Conservation (phyloP, 306 rosid genomes). For the Inga laurina region DNA sequence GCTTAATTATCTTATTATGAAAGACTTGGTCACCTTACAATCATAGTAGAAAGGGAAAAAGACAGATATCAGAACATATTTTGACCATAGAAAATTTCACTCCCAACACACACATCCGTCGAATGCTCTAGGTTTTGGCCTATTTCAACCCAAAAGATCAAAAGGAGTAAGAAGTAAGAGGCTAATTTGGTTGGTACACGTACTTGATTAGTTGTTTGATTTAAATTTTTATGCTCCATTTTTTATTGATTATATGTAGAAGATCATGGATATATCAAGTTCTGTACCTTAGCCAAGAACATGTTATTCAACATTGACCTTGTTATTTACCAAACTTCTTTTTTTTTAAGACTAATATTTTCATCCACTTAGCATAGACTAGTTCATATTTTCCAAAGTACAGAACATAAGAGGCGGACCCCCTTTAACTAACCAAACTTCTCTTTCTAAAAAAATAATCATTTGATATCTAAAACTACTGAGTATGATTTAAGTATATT, state of each 20-base stretch:
- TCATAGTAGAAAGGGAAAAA: not conserved
- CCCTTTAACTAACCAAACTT: not conserved
- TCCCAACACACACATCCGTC: not conserved
- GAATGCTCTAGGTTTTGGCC: conserved; percentile 7
- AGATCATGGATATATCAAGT: not conserved
- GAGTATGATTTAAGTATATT: not conserved
- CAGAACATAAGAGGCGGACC: not conserved
- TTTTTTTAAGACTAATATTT: not conserved
- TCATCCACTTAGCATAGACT: not conserved
- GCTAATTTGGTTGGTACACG: not conserved
- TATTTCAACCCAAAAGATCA: not conserved
- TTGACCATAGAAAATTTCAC: not conserved
- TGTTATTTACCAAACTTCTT: not conserved
- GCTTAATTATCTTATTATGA: not conserved
- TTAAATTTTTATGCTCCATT: not conserved
- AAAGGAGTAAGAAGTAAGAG: conserved; percentile 2
- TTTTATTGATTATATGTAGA: not conserved
- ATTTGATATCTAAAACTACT: not conserved
- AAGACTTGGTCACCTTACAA: not conserved
- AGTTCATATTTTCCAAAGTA: not conserved
- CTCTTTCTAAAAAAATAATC: not conserved
- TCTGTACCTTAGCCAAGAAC: not conserved
- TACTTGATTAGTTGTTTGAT: not conserved
- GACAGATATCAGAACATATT: not conserved
- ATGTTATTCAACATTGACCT: not conserved